These are phyloP conservation scores for Aureobasidium pullulans DNA, from an alignment of 2,329 filamentous ascomycete species.

Conservation along the genomic window DNA sequence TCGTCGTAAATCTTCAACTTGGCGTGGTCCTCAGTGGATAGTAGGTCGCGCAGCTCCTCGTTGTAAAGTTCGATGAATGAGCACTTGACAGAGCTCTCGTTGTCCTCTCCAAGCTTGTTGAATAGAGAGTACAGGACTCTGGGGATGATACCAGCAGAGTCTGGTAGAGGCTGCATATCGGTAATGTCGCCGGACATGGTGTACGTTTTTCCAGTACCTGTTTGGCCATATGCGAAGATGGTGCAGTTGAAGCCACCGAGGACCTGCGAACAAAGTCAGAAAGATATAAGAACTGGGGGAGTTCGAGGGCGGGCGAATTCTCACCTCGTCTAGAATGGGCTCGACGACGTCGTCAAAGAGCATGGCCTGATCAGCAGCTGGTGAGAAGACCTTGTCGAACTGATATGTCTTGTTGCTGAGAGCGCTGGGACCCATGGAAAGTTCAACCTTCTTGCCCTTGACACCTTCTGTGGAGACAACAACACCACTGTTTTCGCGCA, in stretches of 20 bases:
- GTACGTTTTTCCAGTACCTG: conserved; percentile 96
- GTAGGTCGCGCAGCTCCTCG: conserved; percentile 85
- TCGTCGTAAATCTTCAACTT: conserved; percentile 98
- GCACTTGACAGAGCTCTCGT: conserved; percentile 87
- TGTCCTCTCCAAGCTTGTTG: conserved; percentile 68
- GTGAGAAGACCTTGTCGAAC: conserved; percentile 96
- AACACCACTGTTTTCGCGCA: conserved; percentile 89
- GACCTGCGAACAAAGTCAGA: conserved; percentile 52
- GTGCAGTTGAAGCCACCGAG: conserved; percentile 94
- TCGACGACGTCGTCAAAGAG: conserved; percentile 92
- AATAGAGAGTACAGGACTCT: conserved; percentile 84
- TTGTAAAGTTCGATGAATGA: conserved; percentile 99
- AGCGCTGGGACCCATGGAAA: conserved; percentile 88
- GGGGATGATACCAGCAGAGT: conserved; percentile 91
- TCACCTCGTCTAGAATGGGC: conserved; percentile 85
- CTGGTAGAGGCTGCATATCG: conserved; percentile 80
- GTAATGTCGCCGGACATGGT: conserved; percentile 99
- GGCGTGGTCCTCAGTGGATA: conserved; percentile 69
- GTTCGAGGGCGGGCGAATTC: conserved; percentile 19
- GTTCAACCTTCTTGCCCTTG: conserved; percentile 72
- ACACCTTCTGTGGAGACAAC: conserved; percentile 84
- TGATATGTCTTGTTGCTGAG: conserved; percentile 93
- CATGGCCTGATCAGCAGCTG: conserved; percentile 86
- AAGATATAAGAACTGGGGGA: background rate
- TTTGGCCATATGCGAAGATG: conserved; percentile 97